Percentiles rank a stretch among this genome's conserved stretches.
Evolutionary conservation across 2,329 filamentous ascomycete species (phyloP).

Genomic region (Clarireedia paspali): DNA sequence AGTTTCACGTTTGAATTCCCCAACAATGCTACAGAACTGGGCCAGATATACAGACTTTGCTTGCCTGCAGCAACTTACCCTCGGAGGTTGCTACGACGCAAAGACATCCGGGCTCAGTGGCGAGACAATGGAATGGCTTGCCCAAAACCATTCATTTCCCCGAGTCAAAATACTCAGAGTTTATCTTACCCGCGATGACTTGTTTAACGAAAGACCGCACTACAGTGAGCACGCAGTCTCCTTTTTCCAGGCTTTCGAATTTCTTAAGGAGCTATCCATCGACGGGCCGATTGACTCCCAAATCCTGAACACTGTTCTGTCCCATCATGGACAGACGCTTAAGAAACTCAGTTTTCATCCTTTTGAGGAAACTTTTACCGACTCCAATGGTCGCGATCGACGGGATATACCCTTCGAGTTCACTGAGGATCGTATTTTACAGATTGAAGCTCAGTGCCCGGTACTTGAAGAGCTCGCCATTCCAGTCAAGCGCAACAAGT

Average conservation of each 20-base stretch:
- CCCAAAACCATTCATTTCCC: conserved; percentile 10
- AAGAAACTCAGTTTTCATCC: conserved; percentile 8
- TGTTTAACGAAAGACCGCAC: background rate
- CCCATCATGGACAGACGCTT: conserved; percentile 9
- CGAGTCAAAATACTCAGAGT: conserved; percentile 8
- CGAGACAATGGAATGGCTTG: conserved; percentile 9
- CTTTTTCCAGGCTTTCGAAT: conserved; percentile 6
- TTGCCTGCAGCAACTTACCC: conserved; percentile 4
- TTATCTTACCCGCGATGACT: conserved; percentile 4
- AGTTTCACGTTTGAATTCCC: background rate
- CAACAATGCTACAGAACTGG: conserved; percentile 5
- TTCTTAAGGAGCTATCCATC: conserved; percentile 10
- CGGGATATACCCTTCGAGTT: conserved; percentile 9
- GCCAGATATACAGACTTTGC: conserved; percentile 7
- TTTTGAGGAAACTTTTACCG: background rate
- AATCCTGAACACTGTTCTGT: conserved; percentile 10
- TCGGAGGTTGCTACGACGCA: conserved; percentile 5
- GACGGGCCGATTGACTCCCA: conserved; percentile 7
- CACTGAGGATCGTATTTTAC: conserved; percentile 7
- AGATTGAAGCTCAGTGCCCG: conserved; percentile 11
- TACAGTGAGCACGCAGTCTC: conserved; percentile 5
- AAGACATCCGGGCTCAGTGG: background rate
- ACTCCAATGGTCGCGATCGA: background rate
- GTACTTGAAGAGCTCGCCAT: conserved; percentile 7
- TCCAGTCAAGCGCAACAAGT: conserved; percentile 5